Evolutionary conservation across 495 filamentous ascomycete species (phyloP), one percentile per base, ranked within the genome.

Genomic region (Diplogelasinospora grovesii): DNA sequence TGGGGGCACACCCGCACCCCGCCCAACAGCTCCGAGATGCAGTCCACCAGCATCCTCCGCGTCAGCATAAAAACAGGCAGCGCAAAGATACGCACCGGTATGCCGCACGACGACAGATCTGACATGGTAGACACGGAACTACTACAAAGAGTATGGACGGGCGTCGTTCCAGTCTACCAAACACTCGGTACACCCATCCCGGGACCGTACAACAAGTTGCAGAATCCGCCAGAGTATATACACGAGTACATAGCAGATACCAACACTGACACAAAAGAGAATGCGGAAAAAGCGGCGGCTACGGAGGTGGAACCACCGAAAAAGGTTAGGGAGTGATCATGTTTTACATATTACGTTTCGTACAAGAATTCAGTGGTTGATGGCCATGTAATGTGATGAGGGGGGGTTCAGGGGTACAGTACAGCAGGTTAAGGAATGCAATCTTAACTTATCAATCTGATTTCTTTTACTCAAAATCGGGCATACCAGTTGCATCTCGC

Each of bases 161-260:
- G 89, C 0, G 86, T 93, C n/a, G 70, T 95, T 14, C 89, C 88
- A 2, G 69, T 85, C 21, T 82, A 75, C 60, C 71, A 73, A 30
- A 69, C 60, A 0, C 61, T 85, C 38, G 87, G 83, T 0, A 69
- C 79, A 36, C 87, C 89, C 0, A 49, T 92, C n/a, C 59, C 79
- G 1, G 72, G 69, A n/a, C 60, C 67, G 26, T 70, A 78, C 42
- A 84, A 87, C 45, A 61, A 65, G 26, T 65, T 87, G 0, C 44
- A 52, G n/a, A 47, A 68, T 8, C 66, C 82, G 14, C 88, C 87
- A 0, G 70, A 65, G 42, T 79, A 89, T 67, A 48, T 93, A 27
- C 57, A 43, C 3, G 69, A 71, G 5, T 89, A 70, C 50, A 60
- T 80, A 40, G 50, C 57, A 34, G 71, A 68, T 10, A 65, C 54